phyloP scores from a whole-genome alignment of 192 early-diverging fungal species.

The Rhizophagus clarus region DNA sequence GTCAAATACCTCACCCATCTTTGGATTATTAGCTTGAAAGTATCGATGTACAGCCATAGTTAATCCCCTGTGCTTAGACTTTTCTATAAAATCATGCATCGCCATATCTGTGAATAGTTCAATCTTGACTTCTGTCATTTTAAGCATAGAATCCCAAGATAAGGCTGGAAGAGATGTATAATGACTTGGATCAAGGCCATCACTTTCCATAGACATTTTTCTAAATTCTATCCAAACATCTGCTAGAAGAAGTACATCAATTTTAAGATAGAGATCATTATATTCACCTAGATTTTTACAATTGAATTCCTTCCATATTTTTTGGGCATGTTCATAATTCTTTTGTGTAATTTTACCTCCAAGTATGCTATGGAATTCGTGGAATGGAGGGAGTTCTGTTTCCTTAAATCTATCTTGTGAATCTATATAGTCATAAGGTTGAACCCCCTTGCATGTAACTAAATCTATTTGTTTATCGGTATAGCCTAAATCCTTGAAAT shows the following conservation, averaged over 20 bases:
- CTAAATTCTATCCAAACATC: background rate
- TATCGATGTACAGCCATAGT: background rate
- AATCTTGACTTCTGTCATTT: background rate
- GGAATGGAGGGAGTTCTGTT: background rate
- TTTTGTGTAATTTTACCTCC: background rate
- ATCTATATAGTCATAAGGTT: no score
- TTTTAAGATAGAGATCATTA: constrained; percentile 11
- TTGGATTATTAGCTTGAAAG: constrained; percentile 6
- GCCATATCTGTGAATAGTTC: background rate
- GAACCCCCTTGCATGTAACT: no score
- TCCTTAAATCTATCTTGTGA: background rate
- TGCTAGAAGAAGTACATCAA: constrained; percentile 17
- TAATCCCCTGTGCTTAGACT: background rate
- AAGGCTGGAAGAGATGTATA: background rate
- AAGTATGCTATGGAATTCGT: background rate
- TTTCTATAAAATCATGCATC: background rate
- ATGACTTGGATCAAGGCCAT: background rate
- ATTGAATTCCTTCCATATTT: background rate
- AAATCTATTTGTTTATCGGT: background rate
- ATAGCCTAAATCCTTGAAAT: background rate
- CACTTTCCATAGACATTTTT: background rate
- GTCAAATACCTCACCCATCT: no score
- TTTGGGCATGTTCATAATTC: constrained; percentile 5
- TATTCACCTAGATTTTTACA: constrained; percentile 17
- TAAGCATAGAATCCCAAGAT: background rate